A percentile compares a stretch with the other conserved stretches of the same genome.
These are phyloP conservation scores for Grigorovia yakushimaensis DNA, from an alignment of 805 yeast species.

Conservation along the genomic window DNA sequence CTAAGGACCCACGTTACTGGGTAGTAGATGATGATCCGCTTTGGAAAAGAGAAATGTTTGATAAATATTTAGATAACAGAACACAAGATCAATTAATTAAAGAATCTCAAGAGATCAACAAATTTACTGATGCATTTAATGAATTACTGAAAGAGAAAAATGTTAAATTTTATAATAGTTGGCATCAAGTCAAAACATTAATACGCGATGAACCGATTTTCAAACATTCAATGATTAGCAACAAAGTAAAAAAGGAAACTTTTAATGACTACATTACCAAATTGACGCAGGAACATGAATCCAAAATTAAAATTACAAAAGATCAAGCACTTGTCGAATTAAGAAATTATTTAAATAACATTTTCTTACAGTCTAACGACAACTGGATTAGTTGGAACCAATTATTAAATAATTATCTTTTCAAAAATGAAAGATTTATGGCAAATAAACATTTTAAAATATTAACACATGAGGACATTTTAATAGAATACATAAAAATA, in stretches of 20 bases:
- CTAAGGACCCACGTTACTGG: conserved; percentile 61
- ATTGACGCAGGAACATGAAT: conserved; percentile 7
- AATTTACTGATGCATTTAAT: conserved; percentile 45
- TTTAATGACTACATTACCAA: conserved; percentile 40
- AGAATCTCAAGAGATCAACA: conserved; percentile 43
- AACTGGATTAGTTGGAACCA: conserved; percentile 19
- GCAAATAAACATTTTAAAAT: conserved; percentile 47
- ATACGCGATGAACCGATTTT: conserved; percentile 59
- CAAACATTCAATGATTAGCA: conserved; percentile 49
- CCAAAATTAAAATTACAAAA: conserved; percentile 31
- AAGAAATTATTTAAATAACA: conserved; percentile 36
- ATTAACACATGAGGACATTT: conserved; percentile 50
- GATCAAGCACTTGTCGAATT: conserved; percentile 45
- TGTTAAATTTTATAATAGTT: conserved; percentile 50
- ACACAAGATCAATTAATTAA: conserved; percentile 42
- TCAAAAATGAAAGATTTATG: conserved; percentile 41
- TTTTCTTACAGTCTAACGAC: background rate
- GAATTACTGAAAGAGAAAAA: conserved; percentile 36
- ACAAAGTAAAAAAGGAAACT: conserved; percentile 43
- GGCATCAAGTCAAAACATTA: conserved; percentile 47
- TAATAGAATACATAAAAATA: conserved; percentile 33
- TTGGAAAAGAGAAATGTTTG: conserved; percentile 51
- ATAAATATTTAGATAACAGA: conserved; percentile 47
- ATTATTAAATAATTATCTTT: conserved; percentile 16
- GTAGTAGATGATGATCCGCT: conserved; percentile 43